phyloP scores from a whole-genome alignment of 345 rosid genomes.

The Alliaria petiolata region DNA sequence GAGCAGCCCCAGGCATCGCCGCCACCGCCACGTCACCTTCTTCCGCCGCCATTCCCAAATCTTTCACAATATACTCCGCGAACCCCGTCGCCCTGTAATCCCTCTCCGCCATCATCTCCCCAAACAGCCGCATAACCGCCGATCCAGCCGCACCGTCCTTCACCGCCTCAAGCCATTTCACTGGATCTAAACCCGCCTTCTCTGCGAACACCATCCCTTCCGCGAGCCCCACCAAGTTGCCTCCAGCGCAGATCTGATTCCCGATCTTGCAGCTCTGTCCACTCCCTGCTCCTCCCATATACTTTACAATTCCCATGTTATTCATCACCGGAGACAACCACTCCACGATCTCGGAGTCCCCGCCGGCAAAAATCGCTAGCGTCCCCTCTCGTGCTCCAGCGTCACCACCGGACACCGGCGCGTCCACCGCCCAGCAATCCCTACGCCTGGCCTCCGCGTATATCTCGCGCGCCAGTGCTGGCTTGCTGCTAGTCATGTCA shows the following conservation, averaged over 20 bases:
- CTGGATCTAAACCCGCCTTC: slow-evolving; percentile 56
- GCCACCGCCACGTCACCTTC: slow-evolving; percentile 41
- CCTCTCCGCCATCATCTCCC: slow-evolving; percentile 59
- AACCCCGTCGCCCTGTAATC: slow-evolving; percentile 69
- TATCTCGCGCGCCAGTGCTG: slow-evolving; percentile 59
- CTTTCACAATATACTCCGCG: slow-evolving; percentile 83
- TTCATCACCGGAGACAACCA: slow-evolving; percentile 60
- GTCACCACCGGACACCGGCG: slow-evolving; percentile 76
- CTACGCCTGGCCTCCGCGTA: slow-evolving; percentile 41
- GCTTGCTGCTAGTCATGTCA: slow-evolving; percentile 68
- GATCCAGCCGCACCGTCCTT: slow-evolving; percentile 66
- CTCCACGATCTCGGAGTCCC: slow-evolving; percentile 50
- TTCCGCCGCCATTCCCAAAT: slow-evolving; percentile 79
- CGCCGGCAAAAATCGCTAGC: slow-evolving; percentile 64
- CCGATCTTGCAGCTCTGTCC: slow-evolving; percentile 82
- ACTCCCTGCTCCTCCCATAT: slow-evolving; percentile 69
- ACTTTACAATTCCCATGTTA: slow-evolving; percentile 52
- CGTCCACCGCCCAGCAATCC: slow-evolving; percentile 65
- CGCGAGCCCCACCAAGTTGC: slow-evolving; percentile 66
- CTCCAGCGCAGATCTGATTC: slow-evolving; percentile 70
- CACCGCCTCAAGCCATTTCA: slow-evolving; percentile 43
- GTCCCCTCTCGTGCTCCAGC: slow-evolving; percentile 70
- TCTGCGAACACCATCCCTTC: slow-evolving; percentile 75
- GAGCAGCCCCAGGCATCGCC: slow-evolving; percentile 68
- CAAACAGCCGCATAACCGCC: slow-evolving; percentile 64